Percentiles rank a stretch among this genome's conserved stretches.
Conservation (phyloP, 805 yeast species). For the Novakomyces olei region DNA sequence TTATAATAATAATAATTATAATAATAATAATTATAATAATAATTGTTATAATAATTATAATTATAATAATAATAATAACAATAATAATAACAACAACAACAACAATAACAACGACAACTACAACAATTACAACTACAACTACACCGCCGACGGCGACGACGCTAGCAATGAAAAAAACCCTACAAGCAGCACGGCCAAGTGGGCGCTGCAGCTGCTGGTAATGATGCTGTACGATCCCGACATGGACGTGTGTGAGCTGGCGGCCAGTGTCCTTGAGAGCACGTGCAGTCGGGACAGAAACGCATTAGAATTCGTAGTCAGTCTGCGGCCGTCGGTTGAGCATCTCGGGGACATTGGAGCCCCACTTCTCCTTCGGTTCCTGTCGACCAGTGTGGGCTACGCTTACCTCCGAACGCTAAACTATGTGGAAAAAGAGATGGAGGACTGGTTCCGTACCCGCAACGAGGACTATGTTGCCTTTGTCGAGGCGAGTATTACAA, state of each 20-base stretch:
- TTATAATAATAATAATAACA: no score
- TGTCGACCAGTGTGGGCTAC: conserved; percentile 51
- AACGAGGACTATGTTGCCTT: conserved; percentile 10
- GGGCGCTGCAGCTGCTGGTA: conserved; percentile 35
- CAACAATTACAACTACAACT: no score
- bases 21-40: conserved; percentile 2
- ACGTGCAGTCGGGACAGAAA: conserved; percentile 27
- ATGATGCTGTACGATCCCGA: conserved; percentile 50
- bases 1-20: conserved; percentile 5
- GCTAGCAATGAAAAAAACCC: conserved; percentile 8
- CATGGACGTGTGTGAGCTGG: conserved; percentile 30
- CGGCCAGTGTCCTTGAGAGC: conserved; percentile 32
- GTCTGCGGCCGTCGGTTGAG: conserved; percentile 31
- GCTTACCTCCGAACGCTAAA: conserved; percentile 35
- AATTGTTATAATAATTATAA: no score
- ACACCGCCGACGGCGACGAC: no score
- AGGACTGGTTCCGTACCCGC: conserved; percentile 32
- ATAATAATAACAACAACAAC: no score
- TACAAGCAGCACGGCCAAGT: conserved; percentile 16
- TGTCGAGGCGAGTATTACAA: conserved; percentile 10
- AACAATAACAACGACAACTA: no score
- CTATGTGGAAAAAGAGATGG: conserved; percentile 43
- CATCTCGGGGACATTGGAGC: conserved; percentile 32
- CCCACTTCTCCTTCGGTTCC: conserved; percentile 36
- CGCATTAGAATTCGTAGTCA: conserved; percentile 26